A percentile compares a stretch with the other conserved stretches of the same genome.
Conservation (phyloP, 2,329 filamentous ascomycete species). For the Aspergillus niger region DNA sequence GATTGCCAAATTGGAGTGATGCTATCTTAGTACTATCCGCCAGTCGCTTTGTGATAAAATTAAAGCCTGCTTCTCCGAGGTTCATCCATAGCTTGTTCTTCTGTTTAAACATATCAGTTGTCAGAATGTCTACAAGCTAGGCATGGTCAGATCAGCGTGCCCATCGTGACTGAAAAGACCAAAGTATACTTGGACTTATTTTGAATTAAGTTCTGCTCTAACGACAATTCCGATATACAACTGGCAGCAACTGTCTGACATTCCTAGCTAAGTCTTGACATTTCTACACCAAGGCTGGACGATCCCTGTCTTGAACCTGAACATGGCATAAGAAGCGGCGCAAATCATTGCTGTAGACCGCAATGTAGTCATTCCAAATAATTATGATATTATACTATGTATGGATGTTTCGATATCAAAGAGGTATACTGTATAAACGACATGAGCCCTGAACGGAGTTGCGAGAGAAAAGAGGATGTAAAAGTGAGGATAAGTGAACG, state of each 20-base stretch:
- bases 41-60: no score
- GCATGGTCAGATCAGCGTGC: background rate
- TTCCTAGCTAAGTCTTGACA: background rate
- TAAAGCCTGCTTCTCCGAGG: no score
- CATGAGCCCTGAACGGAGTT: conserved; percentile 32
- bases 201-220: background rate
- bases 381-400: conserved; percentile 40
- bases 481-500: conserved; percentile 11
- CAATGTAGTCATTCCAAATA: conserved; percentile 19
- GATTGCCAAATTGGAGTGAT: background rate
- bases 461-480: conserved; percentile 16
- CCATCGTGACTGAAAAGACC: background rate
- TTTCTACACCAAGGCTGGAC: background rate
- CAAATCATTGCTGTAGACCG: background rate
- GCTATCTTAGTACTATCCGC: background rate
- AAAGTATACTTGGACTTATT: background rate
- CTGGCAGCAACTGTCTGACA: background rate
- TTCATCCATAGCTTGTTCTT: no score
- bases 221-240: background rate
- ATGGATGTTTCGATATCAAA: conserved; percentile 23
- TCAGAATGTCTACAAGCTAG: no score
- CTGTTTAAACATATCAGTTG: no score
- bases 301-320: background rate
- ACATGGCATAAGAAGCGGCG: background rate
- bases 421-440: conserved; percentile 39